Evolutionary conservation across 768 basidiomycete genomes (phyloP), one percentile per base, ranked within the genome.

Genomic region (Coprinopsis marcescibilis): DNA sequence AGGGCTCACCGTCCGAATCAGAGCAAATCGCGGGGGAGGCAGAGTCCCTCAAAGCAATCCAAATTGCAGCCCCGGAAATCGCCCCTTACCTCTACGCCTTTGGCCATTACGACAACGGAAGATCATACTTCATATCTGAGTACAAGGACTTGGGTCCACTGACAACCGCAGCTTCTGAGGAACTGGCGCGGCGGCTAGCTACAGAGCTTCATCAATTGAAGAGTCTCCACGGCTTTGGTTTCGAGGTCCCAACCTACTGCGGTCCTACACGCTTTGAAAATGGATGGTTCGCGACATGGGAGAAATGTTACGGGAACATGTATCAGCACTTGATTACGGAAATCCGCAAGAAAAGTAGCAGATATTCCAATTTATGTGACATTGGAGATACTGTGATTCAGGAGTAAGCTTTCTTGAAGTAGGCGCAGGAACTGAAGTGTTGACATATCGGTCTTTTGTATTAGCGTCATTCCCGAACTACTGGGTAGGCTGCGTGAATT

Each of bases 201-300:
- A 73, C 65, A 2, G 84, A 89, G 56, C 60, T 90, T 46, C 88
- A 90, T 47, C 56, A 56, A 4, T 68, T 74, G 55, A 65, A 74
- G 52, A 80, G 80, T 48, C 52, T 63, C 3, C 62, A 72, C 2
- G 80, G 78, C 0, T 88, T 79, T 59, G 88, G 88, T 2, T 89
- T 89, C 57, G 64, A 66, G 4, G 72, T 85, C 14, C 84, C 87
- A 1, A 89, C 87, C 3, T 89, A 78, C 57, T 90, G 88, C 51
- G 88, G 88, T 4, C 70, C 70, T 3, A 89, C 88, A 1, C 73
- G 77, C 38, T 69, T 85, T 47, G 68, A 72, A 33, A 88, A 88
- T 53, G 86, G 85, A 4, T 86, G 85, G 83, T 81, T 73, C 55
- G 65, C 75, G 15, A 78, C 69, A 1, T 90, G 88, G 88, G 78